Evolutionary conservation across 345 rosid species (phyloP).

Genomic region (Corchorus capsularis): DNA sequence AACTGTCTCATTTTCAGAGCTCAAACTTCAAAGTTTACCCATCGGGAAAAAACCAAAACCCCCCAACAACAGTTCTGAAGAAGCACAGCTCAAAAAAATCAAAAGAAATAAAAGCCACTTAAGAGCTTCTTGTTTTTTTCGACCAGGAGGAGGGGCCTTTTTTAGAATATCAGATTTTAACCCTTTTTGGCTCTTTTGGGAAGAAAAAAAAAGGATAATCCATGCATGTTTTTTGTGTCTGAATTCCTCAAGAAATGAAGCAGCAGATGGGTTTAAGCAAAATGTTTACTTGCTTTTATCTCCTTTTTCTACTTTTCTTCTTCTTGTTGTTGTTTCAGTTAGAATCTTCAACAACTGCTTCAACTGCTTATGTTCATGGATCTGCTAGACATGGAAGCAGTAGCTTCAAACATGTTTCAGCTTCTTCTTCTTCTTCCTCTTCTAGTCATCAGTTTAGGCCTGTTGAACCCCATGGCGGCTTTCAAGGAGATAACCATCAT

Average conservation of each 20-base stretch:
- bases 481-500: not conserved
- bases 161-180: not conserved
- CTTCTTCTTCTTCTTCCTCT: not conserved
- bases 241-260: constrained; percentile 7
- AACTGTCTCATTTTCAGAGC: constrained; percentile 14
- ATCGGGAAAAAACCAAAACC: not conserved
- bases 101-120: not conserved
- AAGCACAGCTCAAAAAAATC: not conserved
- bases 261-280: constrained; percentile 18
- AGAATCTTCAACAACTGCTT: constrained; percentile 7
- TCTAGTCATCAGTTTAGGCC: not conserved
- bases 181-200: not conserved
- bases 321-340: not conserved
- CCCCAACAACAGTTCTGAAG: not conserved
- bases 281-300: not conserved
- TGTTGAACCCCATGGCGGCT: not conserved
- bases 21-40: constrained; percentile 20
- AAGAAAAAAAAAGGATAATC: not conserved
- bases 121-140: not conserved
- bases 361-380: not conserved
- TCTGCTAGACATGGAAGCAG: constrained; percentile 13
- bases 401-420: constrained; percentile 13
- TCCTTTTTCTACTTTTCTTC: not conserved
- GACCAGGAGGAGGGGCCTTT: not conserved
- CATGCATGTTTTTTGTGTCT: constrained; percentile 20